Evolutionary conservation across 805 yeast genomes (phyloP).

Genomic region (Candida taoyuanica): DNA sequence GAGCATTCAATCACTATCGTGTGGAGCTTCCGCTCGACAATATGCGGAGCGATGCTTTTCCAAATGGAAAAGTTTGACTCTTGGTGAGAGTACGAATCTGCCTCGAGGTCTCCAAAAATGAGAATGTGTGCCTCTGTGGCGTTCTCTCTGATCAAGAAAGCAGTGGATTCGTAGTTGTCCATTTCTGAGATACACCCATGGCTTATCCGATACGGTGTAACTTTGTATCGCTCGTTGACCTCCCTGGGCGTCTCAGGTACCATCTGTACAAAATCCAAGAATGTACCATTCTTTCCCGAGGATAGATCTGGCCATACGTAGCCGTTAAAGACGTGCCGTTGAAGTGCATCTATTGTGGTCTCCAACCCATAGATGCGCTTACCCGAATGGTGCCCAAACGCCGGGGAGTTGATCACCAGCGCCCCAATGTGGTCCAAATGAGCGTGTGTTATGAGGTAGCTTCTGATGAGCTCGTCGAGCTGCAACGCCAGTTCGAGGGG

Average conservation of each 20-base stretch:
- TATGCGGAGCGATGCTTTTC: constrained; percentile 46
- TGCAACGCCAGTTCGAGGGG: constrained; percentile 30
- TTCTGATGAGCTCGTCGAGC: constrained; percentile 35
- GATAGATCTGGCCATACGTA: constrained; percentile 71
- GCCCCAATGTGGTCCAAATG: constrained; percentile 80
- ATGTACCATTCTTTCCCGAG: constrained; percentile 23
- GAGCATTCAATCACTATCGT: constrained; percentile 80
- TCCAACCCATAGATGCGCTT: constrained; percentile 51
- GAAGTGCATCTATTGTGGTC: constrained; percentile 48
- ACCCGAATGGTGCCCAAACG: constrained; percentile 30
- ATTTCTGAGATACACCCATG: constrained; percentile 35
- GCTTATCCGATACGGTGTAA: constrained; percentile 34
- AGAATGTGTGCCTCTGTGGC: constrained; percentile 38
- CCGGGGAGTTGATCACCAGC: constrained; percentile 67
- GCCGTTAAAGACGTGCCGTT: constrained; percentile 63
- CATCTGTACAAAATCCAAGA: constrained; percentile 24
- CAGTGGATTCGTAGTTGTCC: constrained; percentile 40
- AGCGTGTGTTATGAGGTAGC: constrained; percentile 67
- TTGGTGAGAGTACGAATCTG: constrained; percentile 46
- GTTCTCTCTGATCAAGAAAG: constrained; percentile 48
- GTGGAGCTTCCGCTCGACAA: constrained; percentile 37
- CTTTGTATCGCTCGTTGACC: constrained; percentile 16
- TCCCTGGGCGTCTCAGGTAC: neutral
- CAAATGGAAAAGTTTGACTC: constrained; percentile 45
- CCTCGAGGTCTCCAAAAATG: constrained; percentile 82